A percentile compares a stretch with the other conserved stretches of the same genome.
Evolutionary conservation across 805 yeast species (phyloP).

Genomic region (Saccharomyces cerevisiae): DNA sequence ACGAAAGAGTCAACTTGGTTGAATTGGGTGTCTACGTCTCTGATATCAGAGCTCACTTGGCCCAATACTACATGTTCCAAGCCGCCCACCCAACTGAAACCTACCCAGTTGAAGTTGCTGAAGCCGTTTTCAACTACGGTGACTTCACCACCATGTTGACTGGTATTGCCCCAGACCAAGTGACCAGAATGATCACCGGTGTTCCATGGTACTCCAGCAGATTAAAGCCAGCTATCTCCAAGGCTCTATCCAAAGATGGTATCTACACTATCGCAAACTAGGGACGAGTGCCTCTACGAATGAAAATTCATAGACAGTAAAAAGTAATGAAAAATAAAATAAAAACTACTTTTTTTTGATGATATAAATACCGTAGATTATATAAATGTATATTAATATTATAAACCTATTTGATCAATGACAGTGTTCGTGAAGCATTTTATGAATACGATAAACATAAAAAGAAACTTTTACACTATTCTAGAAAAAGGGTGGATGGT

Average conservation of each 20-base stretch:
- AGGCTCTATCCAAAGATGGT: neutral
- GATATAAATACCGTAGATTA: neutral
- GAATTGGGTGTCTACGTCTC: neutral
- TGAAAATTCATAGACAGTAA: neutral
- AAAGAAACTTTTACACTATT: too few relatives aligned
- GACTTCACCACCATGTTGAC: neutral
- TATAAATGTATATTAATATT: neutral
- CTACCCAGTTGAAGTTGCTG: neutral
- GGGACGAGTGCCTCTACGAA: neutral
- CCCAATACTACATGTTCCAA: neutral
- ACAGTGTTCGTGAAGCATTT: conserved; percentile 32
- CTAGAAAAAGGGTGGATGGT: too few relatives aligned
- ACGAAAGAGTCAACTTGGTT: neutral
- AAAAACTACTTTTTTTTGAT: neutral
- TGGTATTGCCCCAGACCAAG: neutral
- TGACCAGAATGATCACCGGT: neutral
- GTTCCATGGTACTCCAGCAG: neutral
- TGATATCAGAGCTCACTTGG: neutral
- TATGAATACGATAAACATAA: too few relatives aligned
- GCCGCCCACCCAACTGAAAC: neutral
- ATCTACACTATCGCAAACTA: neutral
- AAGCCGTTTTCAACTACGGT: neutral
- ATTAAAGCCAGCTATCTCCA: neutral
- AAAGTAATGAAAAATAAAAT: neutral
- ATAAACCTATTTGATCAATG: neutral